Percentiles rank a stretch among this genome's conserved stretches.
These are phyloP conservation scores for Kwoniella botswanensis DNA, from an alignment of 768 basidiomycete species.

Conservation along the genomic window DNA sequence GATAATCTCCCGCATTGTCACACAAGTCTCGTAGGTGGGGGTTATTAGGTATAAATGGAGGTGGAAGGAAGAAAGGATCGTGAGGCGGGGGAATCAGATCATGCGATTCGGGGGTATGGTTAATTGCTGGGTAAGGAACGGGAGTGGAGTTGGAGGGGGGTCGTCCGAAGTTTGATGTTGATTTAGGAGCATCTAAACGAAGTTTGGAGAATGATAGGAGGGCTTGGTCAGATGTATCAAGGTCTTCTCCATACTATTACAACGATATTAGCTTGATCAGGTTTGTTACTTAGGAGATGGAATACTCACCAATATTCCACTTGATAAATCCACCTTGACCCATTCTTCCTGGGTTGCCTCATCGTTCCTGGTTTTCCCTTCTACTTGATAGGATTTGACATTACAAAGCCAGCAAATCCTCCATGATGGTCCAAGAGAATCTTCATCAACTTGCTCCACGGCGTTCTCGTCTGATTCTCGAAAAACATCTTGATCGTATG, in stretches of 20 bases:
- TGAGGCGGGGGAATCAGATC: constrained; percentile 40
- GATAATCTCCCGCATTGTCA: constrained; percentile 36
- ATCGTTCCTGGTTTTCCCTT: constrained; percentile 27
- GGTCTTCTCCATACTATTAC: constrained; percentile 31
- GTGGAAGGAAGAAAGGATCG: constrained; percentile 59
- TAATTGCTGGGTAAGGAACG: constrained; percentile 15
- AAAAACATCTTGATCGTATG: constrained; percentile 32
- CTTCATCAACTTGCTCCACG: constrained; percentile 1
- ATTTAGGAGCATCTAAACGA: constrained; percentile 20
- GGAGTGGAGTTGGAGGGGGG: constrained; percentile 36
- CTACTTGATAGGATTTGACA: constrained; percentile 24
- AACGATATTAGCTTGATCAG: background rate
- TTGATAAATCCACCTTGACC: constrained; percentile 32
- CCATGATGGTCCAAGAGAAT: constrained; percentile 27
- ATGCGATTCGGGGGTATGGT: constrained; percentile 2
- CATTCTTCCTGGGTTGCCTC: constrained; percentile 27
- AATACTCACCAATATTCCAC: constrained; percentile 40
- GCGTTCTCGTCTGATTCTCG: background rate
- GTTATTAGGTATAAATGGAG: constrained; percentile 56
- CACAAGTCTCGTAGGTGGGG: constrained; percentile 50
- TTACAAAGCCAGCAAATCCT: constrained; percentile 46
- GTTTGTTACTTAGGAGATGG: background rate
- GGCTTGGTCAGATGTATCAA: constrained; percentile 10
- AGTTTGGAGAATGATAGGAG: constrained; percentile 36
- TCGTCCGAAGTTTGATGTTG: constrained; percentile 40